Percentiles rank a stretch among this genome's conserved stretches.
Evolutionary conservation across 768 basidiomycete genomes (phyloP).

Genomic region (Gymnopilus dilepis): DNA sequence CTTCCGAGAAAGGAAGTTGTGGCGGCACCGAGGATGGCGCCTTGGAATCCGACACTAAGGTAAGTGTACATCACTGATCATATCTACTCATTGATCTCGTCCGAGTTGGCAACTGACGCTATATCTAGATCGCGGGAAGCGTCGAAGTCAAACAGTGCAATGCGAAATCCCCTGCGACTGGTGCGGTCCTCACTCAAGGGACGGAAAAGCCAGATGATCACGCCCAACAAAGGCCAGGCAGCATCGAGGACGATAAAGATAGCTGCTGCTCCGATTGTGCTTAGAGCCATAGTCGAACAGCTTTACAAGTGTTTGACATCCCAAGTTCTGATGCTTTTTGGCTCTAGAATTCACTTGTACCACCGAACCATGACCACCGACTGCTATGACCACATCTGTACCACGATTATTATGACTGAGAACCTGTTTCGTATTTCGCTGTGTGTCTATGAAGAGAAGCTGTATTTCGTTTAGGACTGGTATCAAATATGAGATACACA

Average conservation of each 20-base stretch:
- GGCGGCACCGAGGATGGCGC: neutral
- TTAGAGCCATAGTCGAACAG: neutral
- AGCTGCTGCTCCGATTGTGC: constrained; percentile 2
- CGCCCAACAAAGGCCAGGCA: neutral
- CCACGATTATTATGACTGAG: too few relatives aligned
- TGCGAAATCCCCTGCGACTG: neutral
- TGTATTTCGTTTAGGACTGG: neutral
- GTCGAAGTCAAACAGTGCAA: neutral
- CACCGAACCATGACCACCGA: too few relatives aligned
- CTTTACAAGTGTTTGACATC: too few relatives aligned
- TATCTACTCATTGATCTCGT: neutral
- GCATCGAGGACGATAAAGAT: constrained; percentile 1
- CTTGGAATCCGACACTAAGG: neutral
- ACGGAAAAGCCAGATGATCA: neutral
- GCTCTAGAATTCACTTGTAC: too few relatives aligned
- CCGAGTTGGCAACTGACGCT: neutral
- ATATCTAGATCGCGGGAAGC: constrained; percentile 1
- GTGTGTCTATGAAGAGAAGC: neutral
- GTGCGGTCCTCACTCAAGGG: neutral
- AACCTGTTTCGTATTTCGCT: too few relatives aligned
- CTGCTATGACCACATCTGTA: neutral
- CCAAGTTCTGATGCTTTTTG: too few relatives aligned
- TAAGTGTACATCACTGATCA: neutral
- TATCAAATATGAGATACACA: neutral
- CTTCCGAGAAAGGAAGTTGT: constrained; percentile 15